A percentile compares a stretch with the other conserved stretches of the same genome.
phyloP scores from a whole-genome alignment of 2,329 filamentous ascomycete species.

The Epichloe scottii region DNA sequence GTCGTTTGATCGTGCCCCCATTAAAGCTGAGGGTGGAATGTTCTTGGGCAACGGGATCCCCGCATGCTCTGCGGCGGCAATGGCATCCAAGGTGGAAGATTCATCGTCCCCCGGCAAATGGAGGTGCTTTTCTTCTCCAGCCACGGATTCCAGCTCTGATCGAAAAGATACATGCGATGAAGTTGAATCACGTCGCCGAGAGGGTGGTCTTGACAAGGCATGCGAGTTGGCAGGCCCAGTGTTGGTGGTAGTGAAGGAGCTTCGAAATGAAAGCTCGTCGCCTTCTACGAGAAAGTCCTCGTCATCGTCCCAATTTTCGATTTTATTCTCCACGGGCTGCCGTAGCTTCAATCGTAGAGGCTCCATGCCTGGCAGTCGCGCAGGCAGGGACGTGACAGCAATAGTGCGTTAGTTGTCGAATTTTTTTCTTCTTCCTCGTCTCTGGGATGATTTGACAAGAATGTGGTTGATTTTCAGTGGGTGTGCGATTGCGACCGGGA shows the following conservation, averaged over 20 bases:
- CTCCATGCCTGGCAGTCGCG: constrained; percentile 32
- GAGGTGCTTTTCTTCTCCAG: constrained; percentile 76
- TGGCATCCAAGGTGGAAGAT: constrained; percentile 69
- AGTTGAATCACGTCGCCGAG: constrained; percentile 57
- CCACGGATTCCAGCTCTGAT: constrained; percentile 66
- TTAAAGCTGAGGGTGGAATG: constrained; percentile 75
- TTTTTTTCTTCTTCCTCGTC: neutral
- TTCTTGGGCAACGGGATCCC: constrained; percentile 85
- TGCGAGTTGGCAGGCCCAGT: constrained; percentile 7
- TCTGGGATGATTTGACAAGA: neutral
- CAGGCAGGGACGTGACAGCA: constrained; percentile 5
- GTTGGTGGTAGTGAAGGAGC: constrained; percentile 29
- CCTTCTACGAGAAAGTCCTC: constrained; percentile 55
- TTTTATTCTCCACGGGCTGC: constrained; percentile 42
- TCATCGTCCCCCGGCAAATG: constrained; percentile 78
- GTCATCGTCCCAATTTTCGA: constrained; percentile 73
- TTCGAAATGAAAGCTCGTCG: constrained; percentile 50
- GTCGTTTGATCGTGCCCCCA: constrained; percentile 88
- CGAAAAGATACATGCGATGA: constrained; percentile 74
- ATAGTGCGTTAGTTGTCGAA: neutral
- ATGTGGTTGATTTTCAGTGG: neutral
- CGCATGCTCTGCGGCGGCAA: constrained; percentile 73
- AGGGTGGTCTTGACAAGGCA: constrained; percentile 10
- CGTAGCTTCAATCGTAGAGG: constrained; percentile 40
- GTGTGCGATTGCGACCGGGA: constrained; percentile 1